Conservation (phyloP, 495 filamentous ascomycete species). For the Penicillium atrosanguineum region DNA sequence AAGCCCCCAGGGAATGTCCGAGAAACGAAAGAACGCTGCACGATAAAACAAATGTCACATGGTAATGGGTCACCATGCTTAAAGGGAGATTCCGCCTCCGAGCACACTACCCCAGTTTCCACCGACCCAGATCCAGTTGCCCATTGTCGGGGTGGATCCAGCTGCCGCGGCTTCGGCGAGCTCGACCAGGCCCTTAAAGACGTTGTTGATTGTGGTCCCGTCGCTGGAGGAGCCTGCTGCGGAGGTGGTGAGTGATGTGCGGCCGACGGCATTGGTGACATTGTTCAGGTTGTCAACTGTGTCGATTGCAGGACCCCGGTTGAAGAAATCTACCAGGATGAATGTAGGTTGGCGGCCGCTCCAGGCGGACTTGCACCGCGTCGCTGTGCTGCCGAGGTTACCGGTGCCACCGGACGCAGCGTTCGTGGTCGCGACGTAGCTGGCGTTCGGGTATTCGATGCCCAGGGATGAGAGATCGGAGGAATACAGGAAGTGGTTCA, state of each 20-base stretch:
- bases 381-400: constrained; percentile 58
- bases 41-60: constrained; percentile 4
- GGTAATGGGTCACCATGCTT: neutral
- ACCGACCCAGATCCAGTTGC: constrained; percentile 48
- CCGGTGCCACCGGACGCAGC: constrained; percentile 49
- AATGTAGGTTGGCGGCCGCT: constrained; percentile 56
- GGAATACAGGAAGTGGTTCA: constrained; percentile 73
- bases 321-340: constrained; percentile 73
- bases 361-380: constrained; percentile 54
- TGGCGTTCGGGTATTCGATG: constrained; percentile 60
- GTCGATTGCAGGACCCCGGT: constrained; percentile 58
- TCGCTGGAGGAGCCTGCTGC: constrained; percentile 23
- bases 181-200: constrained; percentile 40
- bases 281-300: constrained; percentile 65
- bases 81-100: constrained; percentile 40
- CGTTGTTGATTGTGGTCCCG: constrained; percentile 35
- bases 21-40: constrained; percentile 22
- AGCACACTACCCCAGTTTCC: constrained; percentile 45
- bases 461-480: constrained; percentile 36
- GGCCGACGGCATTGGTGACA: constrained; percentile 47
- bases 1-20: constrained; percentile 4
- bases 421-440: constrained; percentile 60
- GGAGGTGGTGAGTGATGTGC: constrained; percentile 31
- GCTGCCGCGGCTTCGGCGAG: constrained; percentile 36
- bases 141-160: constrained; percentile 38